Conservation (phyloP, 306 rosid genomes). For the Trichosanthes truncata region DNA sequence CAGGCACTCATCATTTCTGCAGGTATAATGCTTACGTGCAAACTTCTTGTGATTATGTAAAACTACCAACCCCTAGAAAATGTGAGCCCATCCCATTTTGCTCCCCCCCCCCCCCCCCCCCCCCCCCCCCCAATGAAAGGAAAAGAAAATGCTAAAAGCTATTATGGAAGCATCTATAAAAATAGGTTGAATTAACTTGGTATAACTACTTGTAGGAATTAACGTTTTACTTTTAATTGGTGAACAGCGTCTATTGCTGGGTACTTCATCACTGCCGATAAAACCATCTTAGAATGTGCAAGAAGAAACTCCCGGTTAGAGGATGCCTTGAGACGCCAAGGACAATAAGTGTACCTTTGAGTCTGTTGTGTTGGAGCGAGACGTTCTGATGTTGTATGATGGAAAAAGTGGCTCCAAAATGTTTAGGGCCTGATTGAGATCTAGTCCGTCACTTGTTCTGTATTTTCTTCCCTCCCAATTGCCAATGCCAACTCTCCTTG, state of each 20-base stretch:
- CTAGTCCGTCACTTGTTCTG: not conserved
- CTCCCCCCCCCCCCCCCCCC: too few species aligned
- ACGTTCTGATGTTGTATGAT: not conserved
- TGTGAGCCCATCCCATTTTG: not conserved
- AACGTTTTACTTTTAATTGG: conserved; percentile 18
- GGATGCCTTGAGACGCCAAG: conserved; percentile 47
- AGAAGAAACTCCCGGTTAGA: conserved; percentile 61
- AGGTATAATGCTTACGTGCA: conserved; percentile 31
- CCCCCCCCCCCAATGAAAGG: not conserved
- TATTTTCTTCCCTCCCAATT: not conserved
- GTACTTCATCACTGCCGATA: conserved; percentile 75
- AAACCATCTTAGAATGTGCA: conserved; percentile 81
- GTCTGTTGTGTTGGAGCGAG: not conserved
- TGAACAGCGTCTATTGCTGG: conserved; percentile 71
- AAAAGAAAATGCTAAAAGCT: not conserved
- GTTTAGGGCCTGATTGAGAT: not conserved
- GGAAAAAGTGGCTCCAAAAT: conserved; percentile 4
- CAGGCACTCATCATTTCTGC: conserved; percentile 87
- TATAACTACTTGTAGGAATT: not conserved
- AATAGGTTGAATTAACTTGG: not conserved
- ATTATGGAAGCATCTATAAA: not conserved
- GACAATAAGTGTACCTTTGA: not conserved
- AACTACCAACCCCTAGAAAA: not conserved
- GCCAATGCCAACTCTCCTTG: not conserved
- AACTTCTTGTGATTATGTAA: not conserved